These are phyloP conservation scores for Epichloe sp. DNA, from an alignment of 2,329 filamentous ascomycete species.

Conservation along the genomic window DNA sequence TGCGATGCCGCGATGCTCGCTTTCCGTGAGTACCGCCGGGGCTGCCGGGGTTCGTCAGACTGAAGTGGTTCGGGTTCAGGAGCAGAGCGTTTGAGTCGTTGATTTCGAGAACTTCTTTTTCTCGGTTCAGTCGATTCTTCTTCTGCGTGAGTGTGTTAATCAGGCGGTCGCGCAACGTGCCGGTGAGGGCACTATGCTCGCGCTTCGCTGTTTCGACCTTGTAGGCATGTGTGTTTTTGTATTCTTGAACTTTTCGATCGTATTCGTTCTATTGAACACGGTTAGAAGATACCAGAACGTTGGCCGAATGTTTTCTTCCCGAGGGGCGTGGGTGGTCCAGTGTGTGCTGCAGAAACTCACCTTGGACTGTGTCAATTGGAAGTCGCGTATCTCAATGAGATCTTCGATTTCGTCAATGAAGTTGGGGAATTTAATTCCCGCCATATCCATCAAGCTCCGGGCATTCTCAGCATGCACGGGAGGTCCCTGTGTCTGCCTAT, in stretches of 20 bases:
- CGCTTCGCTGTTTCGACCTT: slow-evolving; percentile 48
- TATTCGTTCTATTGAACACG: slow-evolving; percentile 40
- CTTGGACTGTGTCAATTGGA: slow-evolving; percentile 66
- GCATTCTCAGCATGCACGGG: slow-evolving; percentile 27
- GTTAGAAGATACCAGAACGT: neutral
- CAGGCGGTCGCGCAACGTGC: slow-evolving; percentile 51
- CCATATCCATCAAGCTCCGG: slow-evolving; percentile 54
- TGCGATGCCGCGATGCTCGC: slow-evolving; percentile 47
- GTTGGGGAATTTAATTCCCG: slow-evolving; percentile 71
- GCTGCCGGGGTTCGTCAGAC: slow-evolving; percentile 49
- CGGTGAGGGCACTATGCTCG: slow-evolving; percentile 45
- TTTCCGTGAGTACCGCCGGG: slow-evolving; percentile 51
- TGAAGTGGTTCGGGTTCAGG: slow-evolving; percentile 56
- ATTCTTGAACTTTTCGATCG: slow-evolving; percentile 46
- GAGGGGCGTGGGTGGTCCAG: neutral
- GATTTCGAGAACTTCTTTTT: slow-evolving; percentile 57
- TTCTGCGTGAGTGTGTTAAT: slow-evolving; percentile 53
- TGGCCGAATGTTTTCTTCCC: neutral
- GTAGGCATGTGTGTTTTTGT: slow-evolving; percentile 46
- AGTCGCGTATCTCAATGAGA: slow-evolving; percentile 75
- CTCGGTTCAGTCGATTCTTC: slow-evolving; percentile 49
- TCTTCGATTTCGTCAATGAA: slow-evolving; percentile 83
- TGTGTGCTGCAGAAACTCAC: slow-evolving; percentile 36
- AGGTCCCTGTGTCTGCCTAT: slow-evolving; percentile 32
- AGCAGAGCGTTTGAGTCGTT: slow-evolving; percentile 52